A percentile compares a stretch with the other conserved stretches of the same genome.
phyloP scores from a whole-genome alignment of 345 rosid species.

The Populus alba region DNA sequence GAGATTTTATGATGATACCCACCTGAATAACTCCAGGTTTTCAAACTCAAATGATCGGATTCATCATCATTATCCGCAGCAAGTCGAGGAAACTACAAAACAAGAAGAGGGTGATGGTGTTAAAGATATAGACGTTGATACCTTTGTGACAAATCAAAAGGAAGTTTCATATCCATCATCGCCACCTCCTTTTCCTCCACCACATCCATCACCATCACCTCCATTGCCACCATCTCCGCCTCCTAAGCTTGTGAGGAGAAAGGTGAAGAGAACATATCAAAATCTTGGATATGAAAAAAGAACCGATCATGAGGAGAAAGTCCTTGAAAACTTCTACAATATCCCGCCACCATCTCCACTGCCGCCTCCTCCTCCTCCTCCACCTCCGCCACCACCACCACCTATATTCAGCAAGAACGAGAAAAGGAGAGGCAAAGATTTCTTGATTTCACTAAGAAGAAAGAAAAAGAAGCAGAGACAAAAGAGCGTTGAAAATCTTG shows the following conservation, averaged over 20 bases:
- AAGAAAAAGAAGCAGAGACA: slow-evolving; percentile 73
- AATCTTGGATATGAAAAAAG: slow-evolving; percentile 17
- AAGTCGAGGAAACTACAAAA: slow-evolving; percentile 5
- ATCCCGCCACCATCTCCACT: slow-evolving; percentile 13
- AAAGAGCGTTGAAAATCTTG: slow-evolving; percentile 80
- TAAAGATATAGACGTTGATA: slow-evolving; percentile 25
- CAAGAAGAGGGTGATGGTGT: slow-evolving; percentile 5
- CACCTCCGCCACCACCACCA: slow-evolving; percentile 29
- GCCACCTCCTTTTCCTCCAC: slow-evolving; percentile 5
- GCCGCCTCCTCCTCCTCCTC: not conserved
- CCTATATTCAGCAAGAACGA: slow-evolving; percentile 24
- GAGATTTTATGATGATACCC: slow-evolving; percentile 76
- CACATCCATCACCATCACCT: slow-evolving; percentile 8
- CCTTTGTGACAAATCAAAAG: not conserved
- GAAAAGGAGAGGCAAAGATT: slow-evolving; percentile 70
- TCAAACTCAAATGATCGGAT: slow-evolving; percentile 29
- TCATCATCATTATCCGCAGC: slow-evolving; percentile 6
- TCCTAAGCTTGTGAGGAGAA: slow-evolving; percentile 29
- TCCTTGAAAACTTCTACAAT: slow-evolving; percentile 8
- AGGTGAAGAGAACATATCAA: slow-evolving; percentile 28
- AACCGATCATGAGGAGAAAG: slow-evolving; percentile 20
- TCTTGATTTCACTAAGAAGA: slow-evolving; percentile 46
- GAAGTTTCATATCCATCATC: slow-evolving; percentile 13
- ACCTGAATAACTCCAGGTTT: slow-evolving; percentile 33
- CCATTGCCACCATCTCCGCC: slow-evolving; percentile 19